Evolutionary conservation across 306 rosid species (phyloP).

Genomic region (Fragaria vesca): DNA sequence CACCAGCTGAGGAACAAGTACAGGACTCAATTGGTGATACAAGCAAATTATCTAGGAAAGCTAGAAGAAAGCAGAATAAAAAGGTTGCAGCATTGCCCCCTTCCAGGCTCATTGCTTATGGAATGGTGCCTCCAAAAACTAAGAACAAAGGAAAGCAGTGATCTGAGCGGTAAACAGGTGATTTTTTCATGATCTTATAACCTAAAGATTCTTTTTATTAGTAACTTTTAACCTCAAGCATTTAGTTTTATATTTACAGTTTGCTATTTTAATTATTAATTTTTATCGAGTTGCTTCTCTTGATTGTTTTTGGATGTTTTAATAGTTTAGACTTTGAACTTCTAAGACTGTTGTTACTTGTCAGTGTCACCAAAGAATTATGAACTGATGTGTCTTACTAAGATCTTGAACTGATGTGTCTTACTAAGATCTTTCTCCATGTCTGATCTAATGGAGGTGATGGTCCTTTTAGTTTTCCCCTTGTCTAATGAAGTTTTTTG

Average conservation of each 20-base stretch:
- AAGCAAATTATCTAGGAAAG: conserved; percentile 51
- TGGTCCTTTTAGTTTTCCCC: neutral
- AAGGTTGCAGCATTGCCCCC: conserved; percentile 33
- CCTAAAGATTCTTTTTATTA: too few relatives aligned
- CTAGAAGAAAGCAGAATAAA: conserved; percentile 47
- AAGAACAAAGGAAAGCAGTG: conserved; percentile 50
- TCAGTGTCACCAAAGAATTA: neutral
- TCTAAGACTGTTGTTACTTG: neutral
- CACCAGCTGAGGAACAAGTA: conserved; percentile 17
- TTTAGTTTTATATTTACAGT: neutral
- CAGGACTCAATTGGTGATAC: conserved; percentile 34
- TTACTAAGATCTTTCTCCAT: neutral
- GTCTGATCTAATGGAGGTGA: neutral
- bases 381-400: neutral
- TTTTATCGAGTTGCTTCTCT: neutral
- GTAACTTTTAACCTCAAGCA: neutral
- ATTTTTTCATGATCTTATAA: conserved; percentile 11
- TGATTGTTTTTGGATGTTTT: neutral
- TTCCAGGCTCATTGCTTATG: conserved; percentile 52
- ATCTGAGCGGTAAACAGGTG: conserved; percentile 33
- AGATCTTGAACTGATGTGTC: neutral
- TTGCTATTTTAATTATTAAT: neutral
- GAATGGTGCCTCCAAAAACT: conserved; percentile 44
- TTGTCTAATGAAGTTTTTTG: too few relatives aligned
- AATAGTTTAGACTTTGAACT: neutral